Conservation (phyloP, 1,284 basidiomycete genomes). For the Meripilus lineatus region DNA sequence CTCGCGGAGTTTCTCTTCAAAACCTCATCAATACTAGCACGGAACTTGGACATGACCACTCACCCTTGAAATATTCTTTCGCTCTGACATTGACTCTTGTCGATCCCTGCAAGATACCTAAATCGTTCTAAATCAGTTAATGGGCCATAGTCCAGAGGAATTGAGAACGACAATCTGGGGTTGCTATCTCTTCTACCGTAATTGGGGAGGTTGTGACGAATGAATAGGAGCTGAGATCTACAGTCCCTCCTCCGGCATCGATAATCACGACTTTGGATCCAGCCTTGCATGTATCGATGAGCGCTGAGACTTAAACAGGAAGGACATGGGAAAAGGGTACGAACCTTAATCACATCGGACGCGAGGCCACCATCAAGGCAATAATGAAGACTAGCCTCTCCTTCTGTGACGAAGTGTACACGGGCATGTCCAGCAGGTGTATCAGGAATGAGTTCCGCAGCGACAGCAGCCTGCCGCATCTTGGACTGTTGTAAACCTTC, state of each 20-base stretch:
- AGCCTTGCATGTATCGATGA: constrained; percentile 10
- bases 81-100: background rate
- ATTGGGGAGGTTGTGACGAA: background rate
- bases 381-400: constrained; percentile 35
- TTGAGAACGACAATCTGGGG: background rate
- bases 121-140: background rate
- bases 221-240: constrained; percentile 34
- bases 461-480: constrained; percentile 32
- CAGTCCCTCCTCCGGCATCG: constrained; percentile 47
- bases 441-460: constrained; percentile 31
- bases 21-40: too few species aligned
- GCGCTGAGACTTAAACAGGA: background rate
- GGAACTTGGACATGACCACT: too few species aligned
- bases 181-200: background rate
- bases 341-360: background rate
- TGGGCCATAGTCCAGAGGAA: background rate
- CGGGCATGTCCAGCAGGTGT: constrained; percentile 31
- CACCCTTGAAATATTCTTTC: background rate
- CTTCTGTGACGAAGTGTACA: constrained; percentile 45
- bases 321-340: background rate
- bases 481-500: constrained; percentile 34
- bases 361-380: background rate
- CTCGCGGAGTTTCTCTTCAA: constrained; percentile 27
- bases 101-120: background rate
- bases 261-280: constrained; percentile 37